Base-by-base conservation (phyloP, 2,329 filamentous ascomycete genomes). In the Fusarium paranaense region DNA sequence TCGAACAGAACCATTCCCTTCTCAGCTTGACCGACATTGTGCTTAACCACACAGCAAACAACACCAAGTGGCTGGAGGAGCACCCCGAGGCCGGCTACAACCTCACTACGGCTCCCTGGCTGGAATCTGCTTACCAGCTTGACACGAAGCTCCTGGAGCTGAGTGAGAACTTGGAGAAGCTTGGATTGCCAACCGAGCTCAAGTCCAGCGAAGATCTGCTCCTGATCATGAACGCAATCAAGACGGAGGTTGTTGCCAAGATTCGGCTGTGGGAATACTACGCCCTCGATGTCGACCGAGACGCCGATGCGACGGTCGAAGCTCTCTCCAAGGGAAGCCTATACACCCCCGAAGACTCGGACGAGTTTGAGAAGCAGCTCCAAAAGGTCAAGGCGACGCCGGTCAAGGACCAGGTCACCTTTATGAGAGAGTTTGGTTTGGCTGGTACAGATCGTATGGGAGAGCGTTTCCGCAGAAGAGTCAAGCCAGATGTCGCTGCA, bases 1-100 rank as follows among this genome's bases (percentile, higher is more conserved):
- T 99, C 88, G 94, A 98, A 83, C 88, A 92, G 61, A 92, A 97
- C 62, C 92, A 97, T 82, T 94, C 94, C 3, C 86, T 99, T 63
- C 87, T 99, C 66, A 95, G 94, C 71, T 84, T 99, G 85, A 98
- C 96, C 1, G 97, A 99, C 81, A 96, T 99, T 71, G 97, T 99
- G 52, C 95, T 97, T 87, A 99, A 99, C 80, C 97, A 99, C 85
- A 99, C 97, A 5, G 96, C 97, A 8, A 90, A 98, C 85, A 98
- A 98, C 84, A 97, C 94, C 83, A 90, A 93, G 78, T 99, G 97
- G 97, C 89, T 99, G 13, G 89, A 97, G 80, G 93, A 97, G 69
- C 96, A 99, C 80, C 97, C 97, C 0, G 97, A 99, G 78, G 93
- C 95, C 52, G 97, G 97, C 18, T 99, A 99, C 87, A 99, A 97